Evolutionary conservation across 2,329 filamentous ascomycete species (phyloP).

Genomic region (Arthrobotrys musiformis): DNA sequence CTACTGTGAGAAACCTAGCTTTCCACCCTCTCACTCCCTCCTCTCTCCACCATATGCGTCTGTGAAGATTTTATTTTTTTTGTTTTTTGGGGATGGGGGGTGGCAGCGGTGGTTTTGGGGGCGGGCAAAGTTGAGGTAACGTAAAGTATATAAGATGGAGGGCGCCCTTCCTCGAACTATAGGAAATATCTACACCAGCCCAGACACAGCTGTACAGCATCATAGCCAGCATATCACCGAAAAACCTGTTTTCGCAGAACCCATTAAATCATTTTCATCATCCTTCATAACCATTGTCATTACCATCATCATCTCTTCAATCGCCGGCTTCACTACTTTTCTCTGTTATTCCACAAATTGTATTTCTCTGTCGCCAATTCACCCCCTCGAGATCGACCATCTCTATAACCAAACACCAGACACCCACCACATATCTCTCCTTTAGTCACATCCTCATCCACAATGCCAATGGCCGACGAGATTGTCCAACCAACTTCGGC

Average conservation of each 20-base stretch:
- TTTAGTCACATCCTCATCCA: slow-evolving; percentile 1
- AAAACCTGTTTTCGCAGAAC: slow-evolving; percentile 25
- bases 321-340: neutral
- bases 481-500: slow-evolving; percentile 33
- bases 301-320: neutral
- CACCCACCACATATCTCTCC: neutral
- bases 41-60: neutral
- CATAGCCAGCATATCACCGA: neutral
- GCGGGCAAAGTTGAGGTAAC: neutral
- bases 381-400: slow-evolving; percentile 28
- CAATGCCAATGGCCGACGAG: slow-evolving; percentile 48
- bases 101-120: neutral
- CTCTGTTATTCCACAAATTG: too few relatives aligned
- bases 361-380: slow-evolving; percentile 42
- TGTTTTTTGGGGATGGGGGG: neutral
- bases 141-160: slow-evolving; percentile 29
- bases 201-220: neutral
- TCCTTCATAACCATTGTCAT: neutral
- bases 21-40: neutral
- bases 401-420: neutral
- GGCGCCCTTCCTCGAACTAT: neutral
- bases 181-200: neutral
- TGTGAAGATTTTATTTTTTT: slow-evolving; percentile 2
- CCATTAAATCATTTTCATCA: too few relatives aligned
- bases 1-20: neutral